phyloP scores from a whole-genome alignment of 2,329 filamentous ascomycete genomes.

The Chaetothyriales sp. region DNA sequence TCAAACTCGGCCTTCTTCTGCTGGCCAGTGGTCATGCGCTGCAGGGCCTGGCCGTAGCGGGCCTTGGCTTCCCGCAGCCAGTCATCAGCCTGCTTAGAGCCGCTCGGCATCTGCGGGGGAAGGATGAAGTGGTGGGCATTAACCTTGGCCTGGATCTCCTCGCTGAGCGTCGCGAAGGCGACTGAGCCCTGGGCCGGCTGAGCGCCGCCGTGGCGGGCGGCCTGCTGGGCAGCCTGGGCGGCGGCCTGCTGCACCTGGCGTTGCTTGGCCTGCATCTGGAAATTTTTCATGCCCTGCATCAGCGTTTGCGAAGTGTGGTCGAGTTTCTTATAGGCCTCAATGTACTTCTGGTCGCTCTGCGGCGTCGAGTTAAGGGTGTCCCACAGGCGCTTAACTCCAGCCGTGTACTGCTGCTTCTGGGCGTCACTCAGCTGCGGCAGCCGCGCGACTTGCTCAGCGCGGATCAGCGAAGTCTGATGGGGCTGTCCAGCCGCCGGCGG shows the following conservation, averaged over 20 bases:
- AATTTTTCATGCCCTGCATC: constrained; percentile 39
- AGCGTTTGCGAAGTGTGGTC: constrained; percentile 37
- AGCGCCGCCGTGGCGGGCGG: constrained; percentile 1
- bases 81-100: constrained; percentile 27
- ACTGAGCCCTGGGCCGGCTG: constrained; percentile 23
- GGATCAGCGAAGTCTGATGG: constrained; percentile 35
- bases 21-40: constrained; percentile 35
- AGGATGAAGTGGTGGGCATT: constrained; percentile 31
- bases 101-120: constrained; percentile 31
- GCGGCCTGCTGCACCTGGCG: constrained; percentile 4
- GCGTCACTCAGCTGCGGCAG: constrained; percentile 40
- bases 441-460: constrained; percentile 39
- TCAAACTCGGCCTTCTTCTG: constrained; percentile 31
- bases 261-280: constrained; percentile 27
- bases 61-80: constrained; percentile 36
- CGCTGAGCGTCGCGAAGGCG: constrained; percentile 29
- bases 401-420: constrained; percentile 43
- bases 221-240: constrained; percentile 5
- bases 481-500: constrained; percentile 16
- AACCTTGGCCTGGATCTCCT: constrained; percentile 34
- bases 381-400: constrained; percentile 42
- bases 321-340: constrained; percentile 37
- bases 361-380: constrained; percentile 36
- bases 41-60: constrained; percentile 35
- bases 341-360: constrained; percentile 36